A percentile compares a stretch with the other conserved stretches of the same genome.
Conservation (phyloP, 2,329 filamentous ascomycete genomes). For the Fusarium coicis region DNA sequence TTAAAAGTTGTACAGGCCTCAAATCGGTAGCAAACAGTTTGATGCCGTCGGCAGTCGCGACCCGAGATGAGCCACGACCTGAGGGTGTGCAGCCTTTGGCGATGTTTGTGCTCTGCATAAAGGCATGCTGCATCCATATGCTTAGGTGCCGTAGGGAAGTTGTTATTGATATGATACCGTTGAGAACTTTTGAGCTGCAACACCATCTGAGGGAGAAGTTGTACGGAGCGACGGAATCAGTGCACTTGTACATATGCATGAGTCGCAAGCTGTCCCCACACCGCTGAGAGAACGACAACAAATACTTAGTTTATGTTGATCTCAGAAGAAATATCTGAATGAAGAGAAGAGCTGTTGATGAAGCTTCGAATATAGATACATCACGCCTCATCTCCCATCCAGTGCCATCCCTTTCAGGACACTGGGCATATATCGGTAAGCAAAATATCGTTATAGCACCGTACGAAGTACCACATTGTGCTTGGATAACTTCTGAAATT, state of each 20-base stretch:
- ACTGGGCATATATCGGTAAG: background rate
- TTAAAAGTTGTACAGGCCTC: accelerated
- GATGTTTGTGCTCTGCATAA: background rate
- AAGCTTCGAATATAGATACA: background rate
- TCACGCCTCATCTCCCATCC: accelerated
- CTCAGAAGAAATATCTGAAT: accelerated
- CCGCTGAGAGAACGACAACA: accelerated
- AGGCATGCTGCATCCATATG: background rate
- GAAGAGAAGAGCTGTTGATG: accelerated
- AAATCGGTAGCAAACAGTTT: background rate
- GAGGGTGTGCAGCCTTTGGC: background rate
- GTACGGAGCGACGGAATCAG: no score
- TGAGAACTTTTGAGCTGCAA: accelerated
- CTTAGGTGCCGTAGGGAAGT: no score
- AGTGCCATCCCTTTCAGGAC: no score
- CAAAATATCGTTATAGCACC: background rate
- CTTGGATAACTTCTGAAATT: background rate
- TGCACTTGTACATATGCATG: no score
- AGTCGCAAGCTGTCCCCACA: accelerated
- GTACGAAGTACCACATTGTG: accelerated
- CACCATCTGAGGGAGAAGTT: accelerated
- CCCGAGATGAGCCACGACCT: background rate
- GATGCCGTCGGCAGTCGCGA: background rate
- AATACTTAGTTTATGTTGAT: accelerated
- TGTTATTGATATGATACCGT: background rate